Evolutionary conservation across 1,139 yeast genomes (phyloP).

Genomic region (Blastobotrys capitulatus): DNA sequence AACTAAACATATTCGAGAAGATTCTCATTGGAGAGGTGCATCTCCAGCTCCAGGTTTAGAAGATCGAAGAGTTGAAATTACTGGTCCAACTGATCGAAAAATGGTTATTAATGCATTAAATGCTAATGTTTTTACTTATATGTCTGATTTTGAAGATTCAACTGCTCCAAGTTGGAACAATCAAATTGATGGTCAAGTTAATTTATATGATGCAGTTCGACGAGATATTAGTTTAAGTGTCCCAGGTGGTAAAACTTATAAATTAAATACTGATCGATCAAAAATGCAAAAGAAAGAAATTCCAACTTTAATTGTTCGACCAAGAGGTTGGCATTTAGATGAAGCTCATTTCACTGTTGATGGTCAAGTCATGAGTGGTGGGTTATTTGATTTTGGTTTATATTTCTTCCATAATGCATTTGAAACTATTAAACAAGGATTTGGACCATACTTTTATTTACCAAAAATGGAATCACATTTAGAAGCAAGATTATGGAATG

Average conservation of each 20-base stretch:
- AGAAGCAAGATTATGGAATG: constrained; percentile 78
- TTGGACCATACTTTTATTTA: constrained; percentile 72
- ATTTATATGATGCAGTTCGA: constrained; percentile 82
- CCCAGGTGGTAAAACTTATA: constrained; percentile 52
- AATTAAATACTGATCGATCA: constrained; percentile 42
- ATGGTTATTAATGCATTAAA: constrained; percentile 93
- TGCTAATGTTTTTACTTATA: constrained; percentile 82
- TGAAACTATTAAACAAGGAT: constrained; percentile 54
- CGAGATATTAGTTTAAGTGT: constrained; percentile 61
- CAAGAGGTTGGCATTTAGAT: constrained; percentile 81
- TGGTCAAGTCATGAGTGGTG: constrained; percentile 70
- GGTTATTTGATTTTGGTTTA: constrained; percentile 70
- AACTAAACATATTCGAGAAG: constrained; percentile 64
- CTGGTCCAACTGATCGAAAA: constrained; percentile 69
- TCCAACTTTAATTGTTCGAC: constrained; percentile 76
- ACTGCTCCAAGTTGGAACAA: constrained; percentile 94
- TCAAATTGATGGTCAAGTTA: constrained; percentile 84
- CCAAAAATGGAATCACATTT: constrained; percentile 80
- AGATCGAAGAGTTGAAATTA: constrained; percentile 45
- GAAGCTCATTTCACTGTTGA: constrained; percentile 70
- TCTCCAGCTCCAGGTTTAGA: constrained; percentile 68
- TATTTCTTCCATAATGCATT: constrained; percentile 71
- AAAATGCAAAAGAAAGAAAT: constrained; percentile 38
- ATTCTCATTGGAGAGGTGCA: constrained; percentile 76
- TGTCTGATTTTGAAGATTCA: constrained; percentile 95